Percentiles rank a stretch among this genome's conserved stretches.
Conservation (phyloP, 805 yeast species). For the Candida stauntonica region DNA sequence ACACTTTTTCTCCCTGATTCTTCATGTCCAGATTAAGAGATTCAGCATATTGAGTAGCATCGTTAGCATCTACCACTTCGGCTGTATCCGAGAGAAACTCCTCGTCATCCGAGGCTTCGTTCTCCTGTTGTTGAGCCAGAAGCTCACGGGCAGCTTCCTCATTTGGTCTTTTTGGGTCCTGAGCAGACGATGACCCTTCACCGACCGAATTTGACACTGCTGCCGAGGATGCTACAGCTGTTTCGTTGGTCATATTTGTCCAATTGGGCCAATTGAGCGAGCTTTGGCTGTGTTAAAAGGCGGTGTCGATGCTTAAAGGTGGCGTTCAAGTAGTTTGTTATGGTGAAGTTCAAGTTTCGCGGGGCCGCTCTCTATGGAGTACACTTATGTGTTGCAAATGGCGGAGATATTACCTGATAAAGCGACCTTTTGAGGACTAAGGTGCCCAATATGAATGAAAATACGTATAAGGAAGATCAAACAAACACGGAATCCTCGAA, state of each 20-base stretch:
- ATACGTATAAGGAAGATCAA: no score
- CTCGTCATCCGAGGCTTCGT: conserved; percentile 33
- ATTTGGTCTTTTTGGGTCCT: not conserved
- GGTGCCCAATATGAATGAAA: no score
- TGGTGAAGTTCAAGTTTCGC: no score
- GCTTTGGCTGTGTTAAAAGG: not conserved
- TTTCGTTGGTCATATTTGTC: not conserved
- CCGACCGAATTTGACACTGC: not conserved
- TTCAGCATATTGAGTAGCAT: conserved; percentile 53
- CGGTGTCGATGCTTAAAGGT: conserved; percentile 2
- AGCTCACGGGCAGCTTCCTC: conserved; percentile 15
- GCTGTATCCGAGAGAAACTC: conserved; percentile 39
- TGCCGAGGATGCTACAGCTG: not conserved
- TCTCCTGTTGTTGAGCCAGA: conserved; percentile 23
- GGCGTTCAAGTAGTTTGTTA: no score
- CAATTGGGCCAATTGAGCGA: not conserved
- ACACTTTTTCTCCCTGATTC: conserved; percentile 65
- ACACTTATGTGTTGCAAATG: no score
- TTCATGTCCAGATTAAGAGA: conserved; percentile 65
- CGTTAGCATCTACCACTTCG: conserved; percentile 42
- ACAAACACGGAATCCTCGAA: no score
- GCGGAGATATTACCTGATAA: no score
- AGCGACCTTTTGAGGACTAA: no score
- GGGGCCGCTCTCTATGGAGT: no score
- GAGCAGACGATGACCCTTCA: not conserved